Percentiles rank a stretch among this genome's conserved stretches.
Conservation (phyloP, 2,329 filamentous ascomycete genomes). For the Ophiostoma tasmaniense region DNA sequence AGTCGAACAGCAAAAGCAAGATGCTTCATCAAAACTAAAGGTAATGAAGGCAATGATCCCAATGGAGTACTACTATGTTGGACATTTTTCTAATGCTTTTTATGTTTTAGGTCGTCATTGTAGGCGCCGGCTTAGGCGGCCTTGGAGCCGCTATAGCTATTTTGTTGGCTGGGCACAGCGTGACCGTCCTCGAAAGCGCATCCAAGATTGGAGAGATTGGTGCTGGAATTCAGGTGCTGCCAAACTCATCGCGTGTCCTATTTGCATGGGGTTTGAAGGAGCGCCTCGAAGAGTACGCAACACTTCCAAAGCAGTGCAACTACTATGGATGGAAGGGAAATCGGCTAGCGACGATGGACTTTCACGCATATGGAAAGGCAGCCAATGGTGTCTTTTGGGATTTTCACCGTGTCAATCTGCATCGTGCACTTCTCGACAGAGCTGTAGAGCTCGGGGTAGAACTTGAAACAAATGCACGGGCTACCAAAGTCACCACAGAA, state of each 20-base stretch:
- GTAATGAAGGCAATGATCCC: not conserved
- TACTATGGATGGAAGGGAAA: slow-evolving; percentile 20
- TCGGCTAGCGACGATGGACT: slow-evolving; percentile 17
- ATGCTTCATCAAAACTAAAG: not conserved
- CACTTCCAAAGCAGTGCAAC: slow-evolving; percentile 15
- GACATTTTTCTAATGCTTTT: not conserved
- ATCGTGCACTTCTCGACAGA: slow-evolving; percentile 25
- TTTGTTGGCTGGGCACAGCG: slow-evolving; percentile 17
- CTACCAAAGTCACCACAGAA: slow-evolving; percentile 22
- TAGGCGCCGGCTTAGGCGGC: slow-evolving; percentile 20
- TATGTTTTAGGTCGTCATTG: slow-evolving; percentile 17
- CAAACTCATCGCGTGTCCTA: slow-evolving; percentile 28
- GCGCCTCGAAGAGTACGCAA: slow-evolving; percentile 13
- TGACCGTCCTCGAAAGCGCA: slow-evolving; percentile 17
- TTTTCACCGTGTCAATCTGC: slow-evolving; percentile 29
- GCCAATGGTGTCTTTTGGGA: slow-evolving; percentile 29
- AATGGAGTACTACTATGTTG: not conserved
- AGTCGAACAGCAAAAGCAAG: not conserved
- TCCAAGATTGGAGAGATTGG: slow-evolving; percentile 17
- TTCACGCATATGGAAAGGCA: slow-evolving; percentile 9
- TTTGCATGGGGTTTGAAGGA: slow-evolving; percentile 25
- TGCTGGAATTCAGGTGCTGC: slow-evolving; percentile 23
- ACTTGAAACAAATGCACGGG: slow-evolving; percentile 23
- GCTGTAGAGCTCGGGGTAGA: slow-evolving; percentile 24
- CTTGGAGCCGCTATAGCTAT: slow-evolving; percentile 18